Evolutionary conservation across 2,329 filamentous ascomycete species (phyloP), one percentile per base, ranked within the genome.

Genomic region (Penicillium aurantiogriseum): DNA sequence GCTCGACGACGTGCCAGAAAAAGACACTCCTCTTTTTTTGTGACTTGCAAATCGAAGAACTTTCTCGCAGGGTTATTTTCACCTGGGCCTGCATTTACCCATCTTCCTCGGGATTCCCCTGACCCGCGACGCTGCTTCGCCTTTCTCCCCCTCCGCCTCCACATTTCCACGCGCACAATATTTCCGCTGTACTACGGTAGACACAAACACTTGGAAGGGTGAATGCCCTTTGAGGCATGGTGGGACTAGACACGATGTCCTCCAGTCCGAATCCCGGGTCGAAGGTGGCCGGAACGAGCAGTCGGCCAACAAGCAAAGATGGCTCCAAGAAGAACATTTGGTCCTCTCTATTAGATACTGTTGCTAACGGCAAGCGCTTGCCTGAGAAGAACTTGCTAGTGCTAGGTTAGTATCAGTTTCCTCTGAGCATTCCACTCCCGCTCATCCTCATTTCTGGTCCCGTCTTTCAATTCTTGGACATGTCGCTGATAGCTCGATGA

Each of bases 311-410:
- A 36, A 82, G 80, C 75, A 88, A 89, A 67, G 88, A 88, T 74
- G 78, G 78, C 44, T 77, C 79, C 63, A 92, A 91, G 79, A 91
- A 90, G 77, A 91, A 96, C 72, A 88, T 97, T 76, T 97, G 93
- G 93, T 92, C 89, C 60, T 92, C 91, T 44, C 91, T 97, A 89
- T 83, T 97, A 65, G 91, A 95, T 75, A 88, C 86, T 52, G 92
- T 94, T 66, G 91, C 92, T 67, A 96, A 90, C 76, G 91, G 90
- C 65, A 95, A 94, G 80, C 85, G 89, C 66, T 79, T 97, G 69
- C 91, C 92, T 6, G 91, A 96, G 77, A 97, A 96, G 83, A 95
- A 92, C 73, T 78, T 97, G 61, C 78, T 97, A 42, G 87, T 97
- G 23, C 79, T 97, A 72, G 92, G 91, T 91, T 81, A 63, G 82